Evolutionary conservation across 176 grass and related monocot genomes (phyloP).

Genomic region (Eleusine indica): DNA sequence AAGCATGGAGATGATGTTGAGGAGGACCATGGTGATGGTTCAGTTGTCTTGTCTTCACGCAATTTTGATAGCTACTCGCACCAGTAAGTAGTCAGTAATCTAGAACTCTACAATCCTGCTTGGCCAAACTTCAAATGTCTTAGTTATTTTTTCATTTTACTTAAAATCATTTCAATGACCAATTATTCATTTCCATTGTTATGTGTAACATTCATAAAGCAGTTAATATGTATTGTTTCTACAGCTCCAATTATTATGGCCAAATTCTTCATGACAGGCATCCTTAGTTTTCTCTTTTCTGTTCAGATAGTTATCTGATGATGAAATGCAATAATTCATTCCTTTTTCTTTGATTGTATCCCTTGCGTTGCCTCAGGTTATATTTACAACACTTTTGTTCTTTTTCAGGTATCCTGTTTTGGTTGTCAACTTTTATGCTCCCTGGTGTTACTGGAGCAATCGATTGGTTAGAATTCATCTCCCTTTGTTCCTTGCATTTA

Average conservation of each 20-base stretch:
- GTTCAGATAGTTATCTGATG: not conserved
- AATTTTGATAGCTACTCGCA: conserved; percentile 87
- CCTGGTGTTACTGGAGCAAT: conserved; percentile 99
- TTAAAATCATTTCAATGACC: not conserved
- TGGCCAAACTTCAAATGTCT: not conserved
- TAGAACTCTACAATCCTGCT: not conserved
- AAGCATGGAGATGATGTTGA: conserved; percentile 89
- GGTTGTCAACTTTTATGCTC: conserved; percentile 97
- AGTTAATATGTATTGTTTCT: conserved; percentile 13
- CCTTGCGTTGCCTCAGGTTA: conserved; percentile 25
- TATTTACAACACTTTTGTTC: conserved; percentile 13
- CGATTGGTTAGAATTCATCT: conserved; percentile 71
- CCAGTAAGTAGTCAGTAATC: conserved; percentile 68
- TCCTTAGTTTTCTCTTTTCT: not conserved
- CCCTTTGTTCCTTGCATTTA: conserved; percentile 2
- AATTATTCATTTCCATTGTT: not conserved
- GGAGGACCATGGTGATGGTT: conserved; percentile 72
- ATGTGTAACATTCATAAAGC: conserved; percentile 19
- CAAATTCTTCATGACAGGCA: conserved; percentile 7
- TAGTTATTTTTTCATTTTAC: conserved; percentile 27
- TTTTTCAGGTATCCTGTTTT: conserved; percentile 79
- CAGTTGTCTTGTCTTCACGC: conserved; percentile 62
- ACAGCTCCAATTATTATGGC: not conserved
- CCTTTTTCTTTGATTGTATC: not conserved
- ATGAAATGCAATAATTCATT: conserved; percentile 14